Base-by-base conservation (phyloP, 768 basidiomycete genomes). In the Rhodotorula paludigena region DNA sequence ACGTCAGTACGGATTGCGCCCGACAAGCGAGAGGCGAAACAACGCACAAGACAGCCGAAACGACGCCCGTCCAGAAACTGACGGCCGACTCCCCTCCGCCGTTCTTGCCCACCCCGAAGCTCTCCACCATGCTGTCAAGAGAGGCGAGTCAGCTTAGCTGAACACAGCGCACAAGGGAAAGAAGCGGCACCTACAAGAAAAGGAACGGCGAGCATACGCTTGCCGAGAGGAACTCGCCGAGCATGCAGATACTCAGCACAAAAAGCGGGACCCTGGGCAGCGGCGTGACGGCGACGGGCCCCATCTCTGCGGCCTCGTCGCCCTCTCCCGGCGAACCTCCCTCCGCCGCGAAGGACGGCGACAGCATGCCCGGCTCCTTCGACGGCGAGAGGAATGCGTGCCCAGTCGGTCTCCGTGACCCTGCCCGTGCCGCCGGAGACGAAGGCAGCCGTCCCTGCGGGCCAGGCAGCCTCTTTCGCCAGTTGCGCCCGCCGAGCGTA, bases 171-270 rank as follows among this genome's bases (percentile, higher is more conserved):
- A 28, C 20, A 56, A 23, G 38, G 38, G 32, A 42, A 55, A 10
- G 28, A 23, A 25, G 32, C 59, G 23, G 54, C 21, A 79, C 90
- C 86, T 84, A 88, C 89, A 61, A 96, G 81, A 92, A 92, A 51
- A 97, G 80, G 61, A 97, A 79, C 77, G 94, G 96, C 12, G 93
- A 39, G 87, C 90, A 33, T 88, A 90, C 53, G 91, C 89, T 77
- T 30, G 96, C 93, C 8, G 87, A 89, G 49, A 97, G 80, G 77
- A 98, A 92, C 80, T 98, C 94, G 54, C 92, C 92, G 20, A 97
- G 84, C 58, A 72, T 71, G 44, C 71, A 79, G 64, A 81, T 84
- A 78, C 89, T 93, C 52, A 98, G 80, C 5, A 97, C 94, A 72
- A 87, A 82, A 88, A 97, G 94, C 0, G 93, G 88, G 52, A 98